Conservation (phyloP, 2,329 filamentous ascomycete genomes). For the Sporothrix brunneoviolacea region DNA sequence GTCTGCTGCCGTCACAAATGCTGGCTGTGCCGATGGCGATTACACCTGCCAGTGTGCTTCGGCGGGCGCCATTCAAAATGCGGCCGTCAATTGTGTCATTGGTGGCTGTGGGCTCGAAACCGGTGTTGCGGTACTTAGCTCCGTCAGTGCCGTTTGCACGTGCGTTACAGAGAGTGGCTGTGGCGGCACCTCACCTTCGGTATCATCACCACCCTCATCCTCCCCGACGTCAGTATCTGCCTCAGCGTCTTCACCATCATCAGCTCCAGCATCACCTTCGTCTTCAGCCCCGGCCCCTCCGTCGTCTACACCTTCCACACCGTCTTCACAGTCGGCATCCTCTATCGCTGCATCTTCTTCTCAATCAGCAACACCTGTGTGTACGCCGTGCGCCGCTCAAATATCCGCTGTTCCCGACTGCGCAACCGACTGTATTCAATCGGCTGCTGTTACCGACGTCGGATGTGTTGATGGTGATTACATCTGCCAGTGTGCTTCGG, state of each 20-base stretch:
- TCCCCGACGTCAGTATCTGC: slow-evolving; percentile 6
- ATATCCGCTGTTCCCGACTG: background rate
- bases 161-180: slow-evolving; percentile 10
- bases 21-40: slow-evolving; percentile 3
- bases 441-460: background rate
- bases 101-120: slow-evolving; percentile 1
- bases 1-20: slow-evolving; percentile 4
- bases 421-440: background rate
- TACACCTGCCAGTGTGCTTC: slow-evolving; percentile 9
- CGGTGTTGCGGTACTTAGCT: background rate
- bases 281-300: background rate
- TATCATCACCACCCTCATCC: background rate
- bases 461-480: background rate
- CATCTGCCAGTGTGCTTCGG: background rate
- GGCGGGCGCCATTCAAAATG: slow-evolving; percentile 1
- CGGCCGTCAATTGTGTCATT: slow-evolving; percentile 7
- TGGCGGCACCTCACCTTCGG: background rate
- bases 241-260: background rate
- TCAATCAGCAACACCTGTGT: background rate
- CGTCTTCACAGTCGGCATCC: background rate
- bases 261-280: background rate
- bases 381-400: background rate
- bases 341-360: background rate
- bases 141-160: slow-evolving; percentile 1
- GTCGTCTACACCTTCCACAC: background rate